Evolutionary conservation across 768 basidiomycete genomes (phyloP).

Genomic region (Pleurotus ostreatus): DNA sequence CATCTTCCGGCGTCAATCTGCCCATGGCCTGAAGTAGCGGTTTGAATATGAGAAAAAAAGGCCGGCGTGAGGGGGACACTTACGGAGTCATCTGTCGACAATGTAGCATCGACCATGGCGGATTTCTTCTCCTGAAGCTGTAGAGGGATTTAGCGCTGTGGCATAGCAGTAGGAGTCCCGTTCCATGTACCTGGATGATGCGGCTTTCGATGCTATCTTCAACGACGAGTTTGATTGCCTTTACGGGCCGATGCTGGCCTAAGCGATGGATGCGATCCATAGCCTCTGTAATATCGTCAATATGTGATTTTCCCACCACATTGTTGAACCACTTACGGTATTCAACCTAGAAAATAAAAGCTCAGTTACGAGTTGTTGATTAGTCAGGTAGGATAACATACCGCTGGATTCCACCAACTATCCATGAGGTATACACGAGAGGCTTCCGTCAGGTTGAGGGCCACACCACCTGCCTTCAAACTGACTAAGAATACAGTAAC

Average conservation of each 20-base stretch:
- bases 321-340: conserved; percentile 53
- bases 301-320: neutral
- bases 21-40: conserved; percentile 72
- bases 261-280: conserved; percentile 98
- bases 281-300: conserved; percentile 53
- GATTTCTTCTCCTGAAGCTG: conserved; percentile 96
- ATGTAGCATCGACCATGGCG: conserved; percentile 88
- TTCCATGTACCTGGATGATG: conserved; percentile 69
- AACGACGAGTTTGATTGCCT: conserved; percentile 89
- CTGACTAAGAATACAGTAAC: conserved; percentile 98
- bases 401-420: conserved; percentile 99
- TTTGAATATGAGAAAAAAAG: conserved; percentile 1
- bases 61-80: conserved; percentile 15
- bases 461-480: conserved; percentile 94
- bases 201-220: conserved; percentile 97
- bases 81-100: conserved; percentile 78
- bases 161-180: neutral
- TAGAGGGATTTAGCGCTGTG: conserved; percentile 1
- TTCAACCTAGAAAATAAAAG: conserved; percentile 48
- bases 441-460: conserved; percentile 85
- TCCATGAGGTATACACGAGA: conserved; percentile 97
- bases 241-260: conserved; percentile 91
- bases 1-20: conserved; percentile 83
- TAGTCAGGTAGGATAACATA: conserved; percentile 23
- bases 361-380: neutral